Evolutionary conservation across 179 eudicot genomes (phyloP).

Genomic region (Silene coronaria): DNA sequence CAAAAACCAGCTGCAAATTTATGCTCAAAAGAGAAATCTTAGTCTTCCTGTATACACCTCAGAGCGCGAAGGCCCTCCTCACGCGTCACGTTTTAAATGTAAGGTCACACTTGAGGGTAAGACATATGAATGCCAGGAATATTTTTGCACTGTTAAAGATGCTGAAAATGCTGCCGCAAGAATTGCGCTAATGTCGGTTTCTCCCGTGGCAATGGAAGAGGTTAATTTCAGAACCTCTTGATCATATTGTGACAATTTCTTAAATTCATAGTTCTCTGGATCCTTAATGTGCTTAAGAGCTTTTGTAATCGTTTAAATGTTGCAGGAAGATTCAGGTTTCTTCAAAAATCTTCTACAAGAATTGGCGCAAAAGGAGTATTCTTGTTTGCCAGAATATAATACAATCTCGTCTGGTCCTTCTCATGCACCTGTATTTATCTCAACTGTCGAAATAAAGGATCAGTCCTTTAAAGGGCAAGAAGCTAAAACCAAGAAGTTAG

Average conservation of each 20-base stretch:
- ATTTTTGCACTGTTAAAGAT: constrained; percentile 56
- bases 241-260: background rate
- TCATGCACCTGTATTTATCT: constrained; percentile 52
- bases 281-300: background rate
- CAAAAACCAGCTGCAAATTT: constrained; percentile 61
- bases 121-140: constrained; percentile 40
- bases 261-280: background rate
- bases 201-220: constrained; percentile 42
- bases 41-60: constrained; percentile 47
- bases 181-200: constrained; percentile 47
- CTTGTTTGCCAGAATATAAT: constrained; percentile 47
- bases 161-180: constrained; percentile 90
- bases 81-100: constrained; percentile 55
- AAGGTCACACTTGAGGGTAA: constrained; percentile 54
- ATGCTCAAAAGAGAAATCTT: constrained; percentile 61
- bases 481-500: constrained; percentile 69
- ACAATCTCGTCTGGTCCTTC: constrained; percentile 49
- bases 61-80: constrained; percentile 74
- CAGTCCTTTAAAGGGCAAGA: constrained; percentile 44
- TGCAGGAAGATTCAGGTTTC: constrained; percentile 52
- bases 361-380: constrained; percentile 46
- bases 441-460: constrained; percentile 46
- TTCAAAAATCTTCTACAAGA: constrained; percentile 70
- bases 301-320: constrained; percentile 10
- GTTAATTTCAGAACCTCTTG: constrained; percentile 26